A percentile compares a stretch with the other conserved stretches of the same genome.
Conservation (phyloP, 208 protist genomes). For the Phytomonas francai region DNA sequence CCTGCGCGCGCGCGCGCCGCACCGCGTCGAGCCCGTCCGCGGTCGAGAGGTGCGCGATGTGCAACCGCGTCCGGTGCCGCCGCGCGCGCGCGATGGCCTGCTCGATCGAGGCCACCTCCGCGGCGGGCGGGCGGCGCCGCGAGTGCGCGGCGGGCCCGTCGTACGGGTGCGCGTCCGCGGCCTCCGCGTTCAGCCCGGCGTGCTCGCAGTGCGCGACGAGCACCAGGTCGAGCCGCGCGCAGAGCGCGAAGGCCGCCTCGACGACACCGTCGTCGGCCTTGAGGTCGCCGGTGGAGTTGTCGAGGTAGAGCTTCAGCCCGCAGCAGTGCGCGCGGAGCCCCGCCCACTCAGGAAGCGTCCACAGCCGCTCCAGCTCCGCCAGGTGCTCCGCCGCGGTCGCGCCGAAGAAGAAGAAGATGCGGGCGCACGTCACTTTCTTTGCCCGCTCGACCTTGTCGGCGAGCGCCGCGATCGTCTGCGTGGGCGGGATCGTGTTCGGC, state of each 20-base stretch:
- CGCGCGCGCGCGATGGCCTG: conserved; percentile 63
- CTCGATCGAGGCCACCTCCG: conserved; percentile 54
- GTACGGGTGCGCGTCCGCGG: conserved; percentile 51
- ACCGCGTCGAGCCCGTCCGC: conserved; percentile 76
- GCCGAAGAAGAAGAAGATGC: conserved; percentile 80
- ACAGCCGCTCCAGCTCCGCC: conserved; percentile 59
- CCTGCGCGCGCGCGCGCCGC: conserved; percentile 35
- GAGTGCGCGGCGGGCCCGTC: conserved; percentile 59
- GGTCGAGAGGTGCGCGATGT: conserved; percentile 88
- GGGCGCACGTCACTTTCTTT: conserved; percentile 13
- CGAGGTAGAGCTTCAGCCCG: conserved; percentile 83
- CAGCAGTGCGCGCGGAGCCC: conserved; percentile 50
- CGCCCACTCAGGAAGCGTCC: conserved; percentile 42
- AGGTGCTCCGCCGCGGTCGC: conserved; percentile 60
- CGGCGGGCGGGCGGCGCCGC: conserved; percentile 60
- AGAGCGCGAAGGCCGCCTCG: conserved; percentile 65
- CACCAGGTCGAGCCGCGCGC: conserved; percentile 48
- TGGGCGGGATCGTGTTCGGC: conserved; percentile 84
- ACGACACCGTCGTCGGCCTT: conserved; percentile 55
- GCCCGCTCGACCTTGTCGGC: conserved; percentile 63
- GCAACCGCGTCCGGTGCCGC: conserved; percentile 58
- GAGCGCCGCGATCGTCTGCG: conserved; percentile 56
- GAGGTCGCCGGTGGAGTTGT: conserved; percentile 83
- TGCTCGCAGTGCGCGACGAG: conserved; percentile 89
- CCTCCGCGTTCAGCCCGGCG: conserved; percentile 59